Evolutionary conservation across 331 rosid species (phyloP).

Genomic region (Ulmus americana): DNA sequence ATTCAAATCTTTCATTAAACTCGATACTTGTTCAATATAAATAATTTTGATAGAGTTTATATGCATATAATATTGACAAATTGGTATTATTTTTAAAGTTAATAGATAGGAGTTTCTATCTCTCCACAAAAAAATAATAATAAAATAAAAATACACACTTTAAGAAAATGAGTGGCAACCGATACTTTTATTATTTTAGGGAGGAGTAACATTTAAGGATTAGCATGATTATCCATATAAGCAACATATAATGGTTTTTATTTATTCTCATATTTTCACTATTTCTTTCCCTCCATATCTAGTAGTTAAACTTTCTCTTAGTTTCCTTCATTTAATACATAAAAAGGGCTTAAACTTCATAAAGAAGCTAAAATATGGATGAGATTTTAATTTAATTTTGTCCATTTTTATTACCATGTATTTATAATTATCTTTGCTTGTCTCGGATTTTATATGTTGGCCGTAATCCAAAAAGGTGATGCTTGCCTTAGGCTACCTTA

Average conservation of each 20-base stretch:
- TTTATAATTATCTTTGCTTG: conserved; percentile 17
- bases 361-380: conserved; percentile 11
- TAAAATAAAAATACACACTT: conserved; percentile 4
- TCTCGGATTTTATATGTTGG: conserved; percentile 19
- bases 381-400: conserved; percentile 17
- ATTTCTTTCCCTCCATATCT: conserved; percentile 5
- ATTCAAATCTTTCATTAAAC: conserved; percentile 2
- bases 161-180: conserved; percentile 11
- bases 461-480: conserved; percentile 30
- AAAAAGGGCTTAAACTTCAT: background rate
- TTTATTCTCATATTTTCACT: conserved; percentile 24
- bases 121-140: background rate
- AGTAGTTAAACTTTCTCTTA: conserved; percentile 7
- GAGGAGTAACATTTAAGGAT: conserved; percentile 17
- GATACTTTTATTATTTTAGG: conserved; percentile 10
- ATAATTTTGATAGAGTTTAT: too few species aligned
- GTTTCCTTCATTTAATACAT: background rate
- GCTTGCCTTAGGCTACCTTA: conserved; percentile 43
- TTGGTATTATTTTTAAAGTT: too few species aligned
- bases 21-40: background rate
- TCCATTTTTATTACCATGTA: background rate
- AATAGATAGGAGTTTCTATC: too few species aligned
- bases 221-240: conserved; percentile 11
- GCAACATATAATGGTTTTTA: conserved; percentile 20
- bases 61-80: too few species aligned